These are phyloP conservation scores for Podospora comata DNA, from an alignment of 495 filamentous ascomycete genomes.

Conservation along the genomic window DNA sequence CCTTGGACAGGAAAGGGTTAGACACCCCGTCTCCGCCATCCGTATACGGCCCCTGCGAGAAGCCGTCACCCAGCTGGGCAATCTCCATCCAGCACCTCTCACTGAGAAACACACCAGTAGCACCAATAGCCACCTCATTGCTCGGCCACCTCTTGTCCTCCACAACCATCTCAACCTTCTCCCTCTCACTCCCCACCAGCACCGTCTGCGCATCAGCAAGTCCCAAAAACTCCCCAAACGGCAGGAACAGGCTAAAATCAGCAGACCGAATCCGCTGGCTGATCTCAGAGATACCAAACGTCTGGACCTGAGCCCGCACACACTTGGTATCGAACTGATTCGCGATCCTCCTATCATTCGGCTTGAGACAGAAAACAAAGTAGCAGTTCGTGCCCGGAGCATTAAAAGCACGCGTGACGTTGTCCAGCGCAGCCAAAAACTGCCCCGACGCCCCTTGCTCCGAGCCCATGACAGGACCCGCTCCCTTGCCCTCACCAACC, in stretches of 20 bases:
- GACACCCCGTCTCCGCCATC: constrained; percentile 43
- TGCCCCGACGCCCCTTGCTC: constrained; percentile 89
- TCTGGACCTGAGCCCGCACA: constrained; percentile 89
- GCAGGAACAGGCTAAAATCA: constrained; percentile 92
- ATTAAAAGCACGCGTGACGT: constrained; percentile 78
- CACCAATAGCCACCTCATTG: constrained; percentile 87
- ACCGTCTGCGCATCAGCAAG: constrained; percentile 77
- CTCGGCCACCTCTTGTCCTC: constrained; percentile 86
- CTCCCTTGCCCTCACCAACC: constrained; percentile 38
- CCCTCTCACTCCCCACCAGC: constrained; percentile 85
- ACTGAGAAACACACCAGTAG: constrained; percentile 91
- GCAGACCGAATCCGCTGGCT: constrained; percentile 87
- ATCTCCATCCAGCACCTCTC: constrained; percentile 93
- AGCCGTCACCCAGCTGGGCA: constrained; percentile 66
- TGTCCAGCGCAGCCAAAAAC: constrained; percentile 84
- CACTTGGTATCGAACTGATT: constrained; percentile 99
- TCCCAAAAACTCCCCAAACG: constrained; percentile 92
- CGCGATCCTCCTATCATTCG: constrained; percentile 93
- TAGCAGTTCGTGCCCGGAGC: constrained; percentile 83
- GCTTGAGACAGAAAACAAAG: constrained; percentile 95
- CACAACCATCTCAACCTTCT: constrained; percentile 85
- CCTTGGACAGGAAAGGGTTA: constrained; percentile 54
- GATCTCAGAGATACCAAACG: constrained; percentile 94
- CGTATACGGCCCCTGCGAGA: constrained; percentile 52
- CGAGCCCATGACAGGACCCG: constrained; percentile 36